phyloP scores from a whole-genome alignment of 371 early-diverging fungal species.

The Mucor sp. region DNA sequence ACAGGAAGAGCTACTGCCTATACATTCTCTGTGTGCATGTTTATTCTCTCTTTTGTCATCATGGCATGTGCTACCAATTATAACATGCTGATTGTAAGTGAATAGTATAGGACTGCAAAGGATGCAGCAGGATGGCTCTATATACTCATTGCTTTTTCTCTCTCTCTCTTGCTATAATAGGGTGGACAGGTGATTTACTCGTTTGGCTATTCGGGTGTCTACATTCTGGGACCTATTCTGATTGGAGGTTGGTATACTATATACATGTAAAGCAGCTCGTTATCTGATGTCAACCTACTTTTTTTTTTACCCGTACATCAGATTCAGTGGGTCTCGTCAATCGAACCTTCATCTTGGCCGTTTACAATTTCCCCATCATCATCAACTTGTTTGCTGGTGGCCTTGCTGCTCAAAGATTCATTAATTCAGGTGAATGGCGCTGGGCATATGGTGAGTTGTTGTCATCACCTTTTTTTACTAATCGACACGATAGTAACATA shows the following conservation, averaged over 20 bases:
- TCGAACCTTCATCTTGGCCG: constrained; percentile 32
- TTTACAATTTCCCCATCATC: constrained; percentile 28
- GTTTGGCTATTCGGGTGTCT: constrained; percentile 34
- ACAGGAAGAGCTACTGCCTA: constrained; percentile 23
- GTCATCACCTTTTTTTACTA: no score
- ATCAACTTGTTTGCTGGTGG: constrained; percentile 30
- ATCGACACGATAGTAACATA: no score
- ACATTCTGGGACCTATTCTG: constrained; percentile 27
- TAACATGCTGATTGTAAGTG: constrained; percentile 10
- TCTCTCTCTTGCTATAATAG: no score
- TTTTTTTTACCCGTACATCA: not conserved
- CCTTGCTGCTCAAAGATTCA: constrained; percentile 13
- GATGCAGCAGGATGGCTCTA: no score
- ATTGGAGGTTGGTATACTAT: not conserved
- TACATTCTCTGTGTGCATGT: constrained; percentile 14
- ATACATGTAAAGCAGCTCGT: not conserved
- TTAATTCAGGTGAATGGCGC: constrained; percentile 18
- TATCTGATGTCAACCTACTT: not conserved
- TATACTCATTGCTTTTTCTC: no score
- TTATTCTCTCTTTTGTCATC: constrained; percentile 17
- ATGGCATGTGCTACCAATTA: constrained; percentile 19
- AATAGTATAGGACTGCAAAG: no score
- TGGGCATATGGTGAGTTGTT: constrained; percentile 22
- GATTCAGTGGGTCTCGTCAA: constrained; percentile 15
- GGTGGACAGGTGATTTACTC: constrained; percentile 27